Percentiles rank a stretch among this genome's conserved stretches.
Conservation (phyloP, 2,329 filamentous ascomycete species). For the Colletotrichum somersetense region DNA sequence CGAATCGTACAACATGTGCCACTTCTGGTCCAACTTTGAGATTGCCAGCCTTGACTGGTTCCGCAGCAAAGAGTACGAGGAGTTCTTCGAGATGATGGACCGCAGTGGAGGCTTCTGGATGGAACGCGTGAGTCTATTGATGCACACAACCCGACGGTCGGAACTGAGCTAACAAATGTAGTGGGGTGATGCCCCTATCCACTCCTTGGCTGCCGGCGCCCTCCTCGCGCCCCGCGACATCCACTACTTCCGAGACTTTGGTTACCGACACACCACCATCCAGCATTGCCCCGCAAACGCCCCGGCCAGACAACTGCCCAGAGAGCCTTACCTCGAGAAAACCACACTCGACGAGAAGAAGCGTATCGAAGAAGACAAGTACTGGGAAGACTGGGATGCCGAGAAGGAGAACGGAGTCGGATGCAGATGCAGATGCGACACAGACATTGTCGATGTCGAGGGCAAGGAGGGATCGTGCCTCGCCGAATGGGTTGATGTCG, state of each 20-base stretch:
- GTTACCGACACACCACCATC: slow-evolving; percentile 98
- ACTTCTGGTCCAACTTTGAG: slow-evolving; percentile 99
- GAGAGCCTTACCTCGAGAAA: slow-evolving; percentile 83
- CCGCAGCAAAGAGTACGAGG: slow-evolving; percentile 95
- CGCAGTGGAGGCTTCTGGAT: slow-evolving; percentile 98
- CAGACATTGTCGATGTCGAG: slow-evolving; percentile 97
- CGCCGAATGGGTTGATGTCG: slow-evolving; percentile 96
- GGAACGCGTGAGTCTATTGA: slow-evolving; percentile 78
- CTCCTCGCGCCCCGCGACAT: slow-evolving; percentile 86
- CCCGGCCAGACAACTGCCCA: slow-evolving; percentile 84
- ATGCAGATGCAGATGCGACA: slow-evolving; percentile 96
- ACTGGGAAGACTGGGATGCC: slow-evolving; percentile 90
- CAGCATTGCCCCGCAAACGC: slow-evolving; percentile 98
- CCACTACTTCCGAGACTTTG: slow-evolving; percentile 99
- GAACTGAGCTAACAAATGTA: slow-evolving; percentile 60
- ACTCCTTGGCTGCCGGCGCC: slow-evolving; percentile 93
- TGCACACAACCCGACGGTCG: not conserved
- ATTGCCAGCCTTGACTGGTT: slow-evolving; percentile 96
- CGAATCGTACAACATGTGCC: slow-evolving; percentile 99
- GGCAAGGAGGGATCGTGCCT: slow-evolving; percentile 97
- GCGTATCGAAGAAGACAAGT: slow-evolving; percentile 91
- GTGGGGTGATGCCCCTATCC: slow-evolving; percentile 99
- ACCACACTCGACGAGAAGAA: slow-evolving; percentile 86
- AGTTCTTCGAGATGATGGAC: slow-evolving; percentile 99
- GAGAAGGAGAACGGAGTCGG: slow-evolving; percentile 96